Percentiles rank a stretch among this genome's conserved stretches.
These are phyloP conservation scores for Tetracladium maxilliforme DNA, from an alignment of 2,329 filamentous ascomycete species.

Conservation along the genomic window DNA sequence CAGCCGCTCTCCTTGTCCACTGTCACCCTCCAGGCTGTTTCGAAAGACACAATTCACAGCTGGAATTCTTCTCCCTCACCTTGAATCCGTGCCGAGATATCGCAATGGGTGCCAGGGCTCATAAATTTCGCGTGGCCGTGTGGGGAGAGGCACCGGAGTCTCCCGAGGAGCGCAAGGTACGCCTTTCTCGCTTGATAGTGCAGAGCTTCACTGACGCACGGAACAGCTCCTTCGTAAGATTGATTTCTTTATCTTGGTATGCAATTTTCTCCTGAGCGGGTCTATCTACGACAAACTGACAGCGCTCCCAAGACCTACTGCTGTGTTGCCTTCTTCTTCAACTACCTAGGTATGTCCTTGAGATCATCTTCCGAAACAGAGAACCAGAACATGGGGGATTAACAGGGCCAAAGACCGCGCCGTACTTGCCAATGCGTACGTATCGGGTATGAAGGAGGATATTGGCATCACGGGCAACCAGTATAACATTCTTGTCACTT, in stretches of 20 bases:
- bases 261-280: conserved; percentile 1
- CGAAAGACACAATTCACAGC: too few species aligned
- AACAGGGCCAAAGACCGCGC: conserved; percentile 36
- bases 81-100: too few species aligned
- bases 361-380: not conserved
- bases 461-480: conserved; percentile 30
- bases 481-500: conserved; percentile 36
- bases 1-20: too few species aligned
- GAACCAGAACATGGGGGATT: conserved; percentile 7
- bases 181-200: too few species aligned
- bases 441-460: conserved; percentile 37
- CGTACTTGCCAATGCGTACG: conserved; percentile 37
- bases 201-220: too few species aligned
- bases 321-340: conserved; percentile 20
- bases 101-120: too few species aligned
- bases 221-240: conserved; percentile 2
- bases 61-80: too few species aligned
- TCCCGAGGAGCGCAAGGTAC: too few species aligned
- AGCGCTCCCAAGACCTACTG: conserved; percentile 18
- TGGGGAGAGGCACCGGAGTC: too few species aligned
- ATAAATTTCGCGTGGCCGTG: too few species aligned
- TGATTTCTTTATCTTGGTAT: conserved; percentile 14
- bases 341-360: conserved; percentile 6
- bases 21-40: too few species aligned
- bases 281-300: conserved; percentile 8